Evolutionary conservation across 306 rosid species (phyloP).

Genomic region (Sesbania bispinosa): DNA sequence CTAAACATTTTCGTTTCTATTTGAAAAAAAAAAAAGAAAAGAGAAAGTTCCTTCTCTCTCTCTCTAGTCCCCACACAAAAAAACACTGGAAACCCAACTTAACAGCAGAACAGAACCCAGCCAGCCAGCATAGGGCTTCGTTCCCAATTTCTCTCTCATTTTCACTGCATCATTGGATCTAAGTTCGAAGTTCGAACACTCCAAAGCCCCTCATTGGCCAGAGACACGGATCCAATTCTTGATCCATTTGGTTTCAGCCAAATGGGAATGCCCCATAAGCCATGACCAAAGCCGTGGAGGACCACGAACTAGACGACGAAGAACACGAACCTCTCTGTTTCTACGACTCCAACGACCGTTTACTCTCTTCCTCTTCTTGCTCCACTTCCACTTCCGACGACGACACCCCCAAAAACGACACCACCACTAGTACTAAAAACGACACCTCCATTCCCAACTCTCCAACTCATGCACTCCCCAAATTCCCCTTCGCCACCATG

Average conservation of each 20-base stretch:
- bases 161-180: conserved; percentile 47
- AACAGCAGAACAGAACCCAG: neutral
- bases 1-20: too few relatives aligned
- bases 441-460: conserved; percentile 26
- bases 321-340: conserved; percentile 63
- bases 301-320: conserved; percentile 48
- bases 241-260: conserved; percentile 36
- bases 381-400: conserved; percentile 70
- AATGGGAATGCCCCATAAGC: conserved; percentile 79
- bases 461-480: conserved; percentile 45
- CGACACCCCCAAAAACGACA: conserved; percentile 39
- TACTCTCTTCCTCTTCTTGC: conserved; percentile 79
- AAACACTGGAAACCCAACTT: neutral
- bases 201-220: neutral
- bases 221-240: conserved; percentile 5
- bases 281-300: conserved; percentile 60
- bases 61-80: neutral
- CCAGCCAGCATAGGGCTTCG: conserved; percentile 47
- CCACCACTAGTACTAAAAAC: conserved; percentile 41
- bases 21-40: too few relatives aligned
- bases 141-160: conserved; percentile 26
- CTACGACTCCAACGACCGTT: conserved; percentile 89
- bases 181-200: conserved; percentile 32
- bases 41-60: too few relatives aligned
- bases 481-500: conserved; percentile 50